phyloP scores from a whole-genome alignment of 2,329 filamentous ascomycete genomes.

The Trichophyton benhamiae region DNA sequence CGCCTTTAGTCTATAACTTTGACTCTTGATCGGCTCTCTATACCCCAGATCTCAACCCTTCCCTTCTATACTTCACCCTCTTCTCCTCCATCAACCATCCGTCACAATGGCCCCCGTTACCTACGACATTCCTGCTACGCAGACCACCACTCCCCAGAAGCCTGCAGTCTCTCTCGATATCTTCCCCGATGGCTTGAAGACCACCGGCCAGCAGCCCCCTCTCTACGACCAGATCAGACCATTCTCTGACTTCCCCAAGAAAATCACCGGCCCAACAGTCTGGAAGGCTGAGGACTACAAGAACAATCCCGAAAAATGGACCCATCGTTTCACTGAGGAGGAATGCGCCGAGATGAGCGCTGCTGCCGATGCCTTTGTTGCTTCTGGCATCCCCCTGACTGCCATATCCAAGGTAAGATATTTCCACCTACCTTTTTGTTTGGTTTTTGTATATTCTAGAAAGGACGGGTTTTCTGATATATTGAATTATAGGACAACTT shows the following conservation, averaged over 20 bases:
- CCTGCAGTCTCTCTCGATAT: slow-evolving; percentile 21
- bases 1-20: not conserved
- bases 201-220: slow-evolving; percentile 60
- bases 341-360: slow-evolving; percentile 56
- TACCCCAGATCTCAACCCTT: not conserved
- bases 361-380: slow-evolving; percentile 58
- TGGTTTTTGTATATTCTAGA: not conserved
- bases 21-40: not conserved
- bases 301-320: slow-evolving; percentile 55
- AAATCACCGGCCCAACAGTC: slow-evolving; percentile 59
- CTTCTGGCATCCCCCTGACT: slow-evolving; percentile 52
- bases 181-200: slow-evolving; percentile 55
- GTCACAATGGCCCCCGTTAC: slow-evolving; percentile 13
- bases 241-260: slow-evolving; percentile 57
- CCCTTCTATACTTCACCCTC: not conserved
- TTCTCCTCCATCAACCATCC: not conserved
- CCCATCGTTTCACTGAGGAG: slow-evolving; percentile 53
- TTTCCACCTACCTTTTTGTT: not conserved
- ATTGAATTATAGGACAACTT: slow-evolving; percentile 42
- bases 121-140: slow-evolving; percentile 10
- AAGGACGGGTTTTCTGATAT: not conserved
- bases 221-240: slow-evolving; percentile 52
- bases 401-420: slow-evolving; percentile 49
- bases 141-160: not conserved
- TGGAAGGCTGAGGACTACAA: slow-evolving; percentile 58